A percentile compares a stretch with the other conserved stretches of the same genome.
These are phyloP conservation scores for Macrophomina phaseolina DNA, from an alignment of 2,329 filamentous ascomycete species.

Conservation along the genomic window DNA sequence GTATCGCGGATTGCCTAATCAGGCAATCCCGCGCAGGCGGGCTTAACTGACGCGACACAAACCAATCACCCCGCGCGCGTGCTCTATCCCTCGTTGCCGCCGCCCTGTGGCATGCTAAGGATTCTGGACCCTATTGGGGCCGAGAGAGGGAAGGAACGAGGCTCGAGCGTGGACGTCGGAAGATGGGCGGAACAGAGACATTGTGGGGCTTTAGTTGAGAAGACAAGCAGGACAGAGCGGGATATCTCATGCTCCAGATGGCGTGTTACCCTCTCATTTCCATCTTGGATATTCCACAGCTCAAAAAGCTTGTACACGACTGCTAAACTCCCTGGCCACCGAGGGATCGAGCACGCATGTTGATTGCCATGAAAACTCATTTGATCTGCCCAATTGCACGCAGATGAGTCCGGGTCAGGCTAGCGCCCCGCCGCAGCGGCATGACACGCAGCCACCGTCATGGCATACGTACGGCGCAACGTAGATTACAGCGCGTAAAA, in stretches of 20 bases:
- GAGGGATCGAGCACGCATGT: too few relatives aligned
- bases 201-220: neutral
- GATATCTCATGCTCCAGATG: neutral
- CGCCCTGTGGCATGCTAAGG: neutral
- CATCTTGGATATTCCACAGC: too few relatives aligned
- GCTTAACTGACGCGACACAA: neutral
- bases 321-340: too few relatives aligned
- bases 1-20: neutral
- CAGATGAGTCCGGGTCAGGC: neutral
- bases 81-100: neutral
- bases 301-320: too few relatives aligned
- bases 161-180: neutral
- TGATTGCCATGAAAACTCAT: too few relatives aligned
- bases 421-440: neutral
- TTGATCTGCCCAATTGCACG: too few relatives aligned
- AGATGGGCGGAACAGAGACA: neutral
- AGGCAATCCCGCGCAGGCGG: neutral
- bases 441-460: slow-evolving; percentile 10
- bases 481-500: neutral
- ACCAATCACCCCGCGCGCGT: neutral
- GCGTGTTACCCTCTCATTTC: neutral
- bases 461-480: neutral
- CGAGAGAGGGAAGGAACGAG: neutral
- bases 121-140: neutral
- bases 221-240: neutral